phyloP scores from a whole-genome alignment of 768 basidiomycete species.

The Tylopilus rubrobrunneus region DNA sequence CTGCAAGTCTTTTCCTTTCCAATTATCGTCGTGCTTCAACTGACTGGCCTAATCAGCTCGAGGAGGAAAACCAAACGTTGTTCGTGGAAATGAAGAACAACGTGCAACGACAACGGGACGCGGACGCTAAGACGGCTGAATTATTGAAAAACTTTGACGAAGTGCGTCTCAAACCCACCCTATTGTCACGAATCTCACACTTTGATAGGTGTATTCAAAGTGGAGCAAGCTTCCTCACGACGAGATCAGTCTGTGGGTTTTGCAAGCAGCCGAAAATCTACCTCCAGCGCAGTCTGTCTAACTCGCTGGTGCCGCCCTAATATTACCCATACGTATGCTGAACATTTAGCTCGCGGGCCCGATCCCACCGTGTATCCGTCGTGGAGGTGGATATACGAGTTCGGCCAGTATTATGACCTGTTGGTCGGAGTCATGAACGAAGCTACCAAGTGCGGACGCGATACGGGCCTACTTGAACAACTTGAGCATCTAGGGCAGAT shows the following conservation, averaged over 20 bases:
- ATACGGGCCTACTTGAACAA: too few species aligned
- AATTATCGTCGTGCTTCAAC: background rate
- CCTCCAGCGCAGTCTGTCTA: constrained; percentile 27
- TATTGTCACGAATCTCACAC: constrained; percentile 1
- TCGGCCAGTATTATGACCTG: background rate
- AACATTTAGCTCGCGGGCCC: background rate
- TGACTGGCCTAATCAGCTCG: constrained; percentile 39
- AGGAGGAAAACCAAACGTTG: constrained; percentile 49
- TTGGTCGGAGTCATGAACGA: background rate
- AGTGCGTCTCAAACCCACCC: constrained; percentile 32
- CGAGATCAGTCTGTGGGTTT: constrained; percentile 52
- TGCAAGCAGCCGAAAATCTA: constrained; percentile 36
- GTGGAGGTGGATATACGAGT: background rate
- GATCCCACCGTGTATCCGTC: background rate
- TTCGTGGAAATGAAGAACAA: constrained; percentile 49
- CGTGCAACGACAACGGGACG: constrained; percentile 40
- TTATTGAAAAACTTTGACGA: constrained; percentile 52
- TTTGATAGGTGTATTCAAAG: constrained; percentile 40
- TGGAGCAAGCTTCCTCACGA: constrained; percentile 59
- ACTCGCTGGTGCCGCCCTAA: background rate
- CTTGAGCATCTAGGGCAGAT: too few species aligned
- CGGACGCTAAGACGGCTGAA: constrained; percentile 42
- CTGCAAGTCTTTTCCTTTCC: constrained; percentile 25
- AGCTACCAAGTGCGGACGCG: background rate
- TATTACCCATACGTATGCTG: background rate